Evolutionary conservation across 768 basidiomycete species (phyloP), one percentile per base, ranked within the genome.

Genomic region (Candolleomyces efflorescens): DNA sequence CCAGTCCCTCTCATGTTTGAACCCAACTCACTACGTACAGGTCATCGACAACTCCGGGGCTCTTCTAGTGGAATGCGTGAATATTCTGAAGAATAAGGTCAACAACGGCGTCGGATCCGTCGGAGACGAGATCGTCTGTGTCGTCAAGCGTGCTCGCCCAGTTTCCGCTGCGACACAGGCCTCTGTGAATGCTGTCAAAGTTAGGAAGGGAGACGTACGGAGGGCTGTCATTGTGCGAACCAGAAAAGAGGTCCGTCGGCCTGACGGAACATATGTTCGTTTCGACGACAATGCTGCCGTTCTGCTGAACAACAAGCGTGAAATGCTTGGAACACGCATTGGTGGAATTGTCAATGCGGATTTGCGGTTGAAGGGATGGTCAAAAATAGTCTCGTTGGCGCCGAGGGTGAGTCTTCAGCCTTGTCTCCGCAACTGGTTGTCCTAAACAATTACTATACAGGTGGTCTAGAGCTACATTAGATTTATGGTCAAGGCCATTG

Each of bases 231-330:
- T 98, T 55, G 96, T 98, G 9, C 86, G 96, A 37, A 94, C 93
- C n/a, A 83, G 85, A 65, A 96, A 97, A 72, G 71, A 85, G 22
- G 89, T 93, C 4, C 81, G 85, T 43, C 78, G 96, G 67, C 87
- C 94, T 20, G 96, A 98, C 72, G 96, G 96, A 13, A 82, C 92
- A 26, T 78, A 83, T 64, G 78, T 98, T 62, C 79, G 90, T 46
- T 98, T 98, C 72, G 96, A 98, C 73, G 96, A 98, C 80, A 98
- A 98, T 66, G 96, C 96, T 0, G 93, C 86, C 9, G 94, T 98
- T 5, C 74, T 98, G 37, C 71, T 98, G 57, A 98, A 98, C 72
- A 92, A 92, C 78, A 98, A 98, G 77, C 83, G 87, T 56, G 93
- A 96, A 74, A 92, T 98, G 90, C 69, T 98, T 58, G 95, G 94